Evolutionary conservation across 768 basidiomycete genomes (phyloP).

Genomic region (Lyophyllum decastes): DNA sequence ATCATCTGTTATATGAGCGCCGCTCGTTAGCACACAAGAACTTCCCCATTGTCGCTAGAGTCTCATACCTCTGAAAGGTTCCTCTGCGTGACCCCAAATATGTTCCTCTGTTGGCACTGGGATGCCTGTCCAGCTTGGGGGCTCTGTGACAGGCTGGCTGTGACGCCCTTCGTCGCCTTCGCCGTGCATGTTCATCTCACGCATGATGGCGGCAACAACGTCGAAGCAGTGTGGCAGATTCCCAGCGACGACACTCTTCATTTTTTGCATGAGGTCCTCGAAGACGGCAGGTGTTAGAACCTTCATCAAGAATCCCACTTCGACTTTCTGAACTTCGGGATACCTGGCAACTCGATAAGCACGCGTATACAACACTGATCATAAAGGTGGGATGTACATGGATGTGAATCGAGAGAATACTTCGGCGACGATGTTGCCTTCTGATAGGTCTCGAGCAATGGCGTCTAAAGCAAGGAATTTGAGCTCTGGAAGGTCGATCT

Average conservation of each 20-base stretch:
- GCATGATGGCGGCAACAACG: not conserved
- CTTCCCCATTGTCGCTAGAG: not conserved
- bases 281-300: slow-evolving; percentile 3
- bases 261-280: not conserved
- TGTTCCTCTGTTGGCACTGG: too few species aligned
- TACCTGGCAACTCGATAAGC: slow-evolving; percentile 6
- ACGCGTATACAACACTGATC: not conserved
- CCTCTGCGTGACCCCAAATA: too few species aligned
- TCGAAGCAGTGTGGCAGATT: slow-evolving; percentile 1
- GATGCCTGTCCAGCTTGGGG: too few species aligned
- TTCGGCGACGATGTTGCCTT: slow-evolving; percentile 24
- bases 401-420: slow-evolving; percentile 26
- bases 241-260: slow-evolving; percentile 1
- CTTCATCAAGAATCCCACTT: slow-evolving; percentile 1
- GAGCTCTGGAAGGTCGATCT: slow-evolving; percentile 22
- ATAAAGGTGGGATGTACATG: slow-evolving; percentile 10
- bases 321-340: slow-evolving; percentile 13
- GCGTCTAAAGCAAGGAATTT: slow-evolving; percentile 17
- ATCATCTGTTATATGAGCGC: not conserved
- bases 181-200: not conserved
- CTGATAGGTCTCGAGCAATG: slow-evolving; percentile 17
- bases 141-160: too few species aligned
- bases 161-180: not conserved
- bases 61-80: not conserved
- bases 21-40: not conserved